Evolutionary conservation across 768 basidiomycete genomes (phyloP), one percentile per base, ranked within the genome.

Genomic region (Russula brevipes): DNA sequence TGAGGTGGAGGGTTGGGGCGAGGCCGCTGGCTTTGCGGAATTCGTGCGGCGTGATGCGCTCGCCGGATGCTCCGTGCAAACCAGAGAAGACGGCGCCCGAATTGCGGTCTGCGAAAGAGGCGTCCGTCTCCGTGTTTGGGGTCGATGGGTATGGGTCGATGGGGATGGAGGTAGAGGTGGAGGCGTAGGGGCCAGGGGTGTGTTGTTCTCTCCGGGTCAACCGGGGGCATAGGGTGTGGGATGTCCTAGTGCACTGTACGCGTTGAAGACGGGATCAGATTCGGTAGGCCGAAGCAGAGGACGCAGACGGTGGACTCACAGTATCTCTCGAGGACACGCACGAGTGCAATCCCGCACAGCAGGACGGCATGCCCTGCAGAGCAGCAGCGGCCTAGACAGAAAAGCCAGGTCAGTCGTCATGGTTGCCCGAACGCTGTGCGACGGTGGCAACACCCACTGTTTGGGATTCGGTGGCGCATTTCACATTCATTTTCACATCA

Each of bases 21-120:
- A n/a, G 54, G 12, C 6, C 11, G 39, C 30, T 42, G 5, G 44
- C 11, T 31, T 59, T 63, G 41, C 16, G 51, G 41, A 59, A 54
- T 14, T 55, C 46, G 1, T 38, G 45, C 0, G 41, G 30, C 8
- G 41, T 54, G 33, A 55, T 45, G 41, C 7, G 35, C 35, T 59
- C 62, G 38, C 62, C 62, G 9, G 51, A 24, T 5, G 62, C 51
- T 31, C 12, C 35, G 39, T n/a, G 30, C 3, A 63, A 19, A 16
- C 38, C 3, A 35, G 53, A 55, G 33, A 59, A 55, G 53, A 54
- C 17, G 24, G 60, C 51, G 14, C 62, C 62, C 6, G 62, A 59
- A 10, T 41, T 19, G 38, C 57, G 44, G 57, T 63, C 62, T 31
- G 46, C 57, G 17, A 59, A 49, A 3, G n/a, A 24, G 24, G 24